Evolutionary conservation across 352 stramenopile species (phyloP), one percentile per base, ranked within the genome.

Genomic region (Pythium scleroteichum): DNA sequence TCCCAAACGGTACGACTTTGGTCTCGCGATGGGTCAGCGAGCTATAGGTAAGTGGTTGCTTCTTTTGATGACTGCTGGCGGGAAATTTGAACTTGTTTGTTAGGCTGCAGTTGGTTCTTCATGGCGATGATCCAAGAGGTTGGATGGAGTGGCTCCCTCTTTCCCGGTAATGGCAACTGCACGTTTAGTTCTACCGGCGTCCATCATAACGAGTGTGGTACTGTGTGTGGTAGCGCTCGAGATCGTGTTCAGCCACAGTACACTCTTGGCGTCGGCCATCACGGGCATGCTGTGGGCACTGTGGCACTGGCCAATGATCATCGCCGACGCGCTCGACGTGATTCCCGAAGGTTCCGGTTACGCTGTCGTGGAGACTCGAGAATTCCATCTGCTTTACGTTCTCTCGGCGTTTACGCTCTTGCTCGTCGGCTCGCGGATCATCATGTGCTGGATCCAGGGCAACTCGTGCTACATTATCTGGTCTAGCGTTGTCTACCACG

Each of bases 391-490:
- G 26, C 33, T 89, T 59, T 94, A 92, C 65, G 84, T 95, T 48
- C 72, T 95, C 19, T 61, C 73, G 17, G 73, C 88, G 22, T 94
- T 95, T 53, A 95, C 84, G 24, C 67, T 94, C 0, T 62, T 95
- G 49, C 71, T 94, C 19, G 71, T 95, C 22, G 86, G 86, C 16
- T 90, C 86, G 23, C 86, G 86, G 44, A 91, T 95, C 71, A 95
- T 92, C 66, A 95, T 95, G 86, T 94, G 86, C 75, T 95, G 86
- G 86, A 94, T 95, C 59, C 86, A 95, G 65, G 86, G 86, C 71
- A 92, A 92, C 56, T 90, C 86, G 38, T 86, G 78, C 76, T 91
- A 92, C 68, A 78, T 92, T 60, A 94, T 95, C 70, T 95, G 86
- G 86, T 92, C 86, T 5, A 94, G 84, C 62, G 82, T 88, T 53